Conservation (phyloP, 176 grass and related monocot species). For the Triticum aestivum region IWGSC_CS_RefSeq_v2.1 NC_057797.1:503306910-503307409, state of each 20-base stretch:
- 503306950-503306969: not conserved
- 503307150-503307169: slow-evolving; percentile 4
- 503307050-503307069: not conserved
- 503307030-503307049: not conserved
- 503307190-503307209: not conserved
- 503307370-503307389: not conserved
- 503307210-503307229: not conserved
- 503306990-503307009: not conserved
- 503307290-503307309: not conserved
- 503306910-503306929: not conserved
- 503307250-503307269: too few species aligned
- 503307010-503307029: not conserved
- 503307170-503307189: too few species aligned
- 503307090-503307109: not conserved
- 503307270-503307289: not conserved
- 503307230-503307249: not conserved
- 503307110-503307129: too few species aligned
- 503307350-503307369: not conserved
- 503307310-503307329: too few species aligned
- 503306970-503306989: not conserved
- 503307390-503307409: not conserved
- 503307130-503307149: too few species aligned
- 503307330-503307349: too few species aligned
- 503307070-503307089: not conserved
- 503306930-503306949: slow-evolving; percentile 10